Percentiles rank a stretch among this genome's conserved stretches.
phyloP scores from a whole-genome alignment of 176 grass and related monocot genomes.

The Cocos nucifera region DNA sequence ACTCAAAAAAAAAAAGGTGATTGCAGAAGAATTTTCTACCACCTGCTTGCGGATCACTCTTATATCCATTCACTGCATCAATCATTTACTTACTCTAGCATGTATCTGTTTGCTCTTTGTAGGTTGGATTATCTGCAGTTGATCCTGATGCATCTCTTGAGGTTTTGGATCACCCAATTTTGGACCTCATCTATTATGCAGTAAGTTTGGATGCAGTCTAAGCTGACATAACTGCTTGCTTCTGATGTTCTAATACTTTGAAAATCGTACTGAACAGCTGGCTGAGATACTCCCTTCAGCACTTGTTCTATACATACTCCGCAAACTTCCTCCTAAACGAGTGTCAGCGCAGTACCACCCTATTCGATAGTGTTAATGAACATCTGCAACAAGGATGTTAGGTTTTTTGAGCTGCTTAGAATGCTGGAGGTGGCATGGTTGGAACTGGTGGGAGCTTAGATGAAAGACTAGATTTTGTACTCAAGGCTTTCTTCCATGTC shows the following conservation, averaged over 20 bases:
- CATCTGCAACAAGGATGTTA: too few species aligned
- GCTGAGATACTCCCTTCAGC: conserved; percentile 81
- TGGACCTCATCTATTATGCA: conserved; percentile 81
- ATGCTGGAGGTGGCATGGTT: too few species aligned
- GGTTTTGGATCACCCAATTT: conserved; percentile 78
- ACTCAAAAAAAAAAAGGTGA: too few species aligned
- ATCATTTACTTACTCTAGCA: neutral
- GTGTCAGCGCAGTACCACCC: conserved; percentile 53
- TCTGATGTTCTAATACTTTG: too few species aligned
- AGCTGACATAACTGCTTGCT: too few species aligned
- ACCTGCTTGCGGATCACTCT: too few species aligned
- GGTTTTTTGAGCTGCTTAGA: too few species aligned
- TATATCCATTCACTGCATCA: too few species aligned
- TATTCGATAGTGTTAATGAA: conserved; percentile 29
- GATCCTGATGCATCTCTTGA: conserved; percentile 60
- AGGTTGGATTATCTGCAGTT: conserved; percentile 66
- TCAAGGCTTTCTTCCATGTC: too few species aligned
- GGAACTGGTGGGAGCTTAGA: too few species aligned
- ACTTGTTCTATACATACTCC: conserved; percentile 79
- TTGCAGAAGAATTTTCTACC: too few species aligned
- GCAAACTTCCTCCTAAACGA: conserved; percentile 76
- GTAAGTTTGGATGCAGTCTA: conserved; percentile 27
- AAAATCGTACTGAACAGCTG: conserved; percentile 24
- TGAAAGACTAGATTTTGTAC: too few species aligned
- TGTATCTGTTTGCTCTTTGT: conserved; percentile 12